Evolutionary conservation across 331 rosid species (phyloP).

Genomic region (Pyrus hybrid): DNA sequence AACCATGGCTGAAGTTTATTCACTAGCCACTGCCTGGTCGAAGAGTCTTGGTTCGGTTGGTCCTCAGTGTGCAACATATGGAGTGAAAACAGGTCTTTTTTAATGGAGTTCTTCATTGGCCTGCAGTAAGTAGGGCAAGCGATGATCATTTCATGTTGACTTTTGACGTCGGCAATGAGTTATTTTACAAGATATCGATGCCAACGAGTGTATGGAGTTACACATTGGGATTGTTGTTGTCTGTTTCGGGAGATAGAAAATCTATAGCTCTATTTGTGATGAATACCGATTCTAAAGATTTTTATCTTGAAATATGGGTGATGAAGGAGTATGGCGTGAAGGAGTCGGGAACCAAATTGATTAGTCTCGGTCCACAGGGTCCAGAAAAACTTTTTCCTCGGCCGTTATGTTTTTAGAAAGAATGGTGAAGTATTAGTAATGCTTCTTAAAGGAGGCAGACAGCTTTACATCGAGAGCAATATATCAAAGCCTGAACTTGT

Average conservation of each 20-base stretch:
- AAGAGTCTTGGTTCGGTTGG: background rate
- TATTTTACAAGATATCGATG: background rate
- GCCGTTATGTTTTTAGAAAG: background rate
- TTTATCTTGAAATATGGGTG: background rate
- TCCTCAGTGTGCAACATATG: background rate
- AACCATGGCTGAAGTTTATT: background rate
- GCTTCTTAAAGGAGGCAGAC: background rate
- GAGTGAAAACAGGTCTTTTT: background rate
- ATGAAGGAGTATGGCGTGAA: background rate
- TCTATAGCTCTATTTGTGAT: background rate
- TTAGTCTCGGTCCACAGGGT: background rate
- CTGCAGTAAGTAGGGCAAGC: background rate
- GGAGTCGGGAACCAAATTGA: background rate
- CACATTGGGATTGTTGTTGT: background rate
- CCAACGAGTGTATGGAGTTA: background rate
- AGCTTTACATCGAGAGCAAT: background rate
- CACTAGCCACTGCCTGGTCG: background rate
- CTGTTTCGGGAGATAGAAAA: background rate
- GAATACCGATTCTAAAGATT: background rate
- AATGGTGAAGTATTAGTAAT: background rate
- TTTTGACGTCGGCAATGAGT: background rate
- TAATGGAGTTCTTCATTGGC: background rate
- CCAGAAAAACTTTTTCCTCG: background rate
- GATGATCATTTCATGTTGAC: background rate
- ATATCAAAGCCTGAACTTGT: background rate